These are phyloP conservation scores for Aspergillus heteromorphus DNA, from an alignment of 495 filamentous ascomycete genomes.

Conservation along the genomic window DNA sequence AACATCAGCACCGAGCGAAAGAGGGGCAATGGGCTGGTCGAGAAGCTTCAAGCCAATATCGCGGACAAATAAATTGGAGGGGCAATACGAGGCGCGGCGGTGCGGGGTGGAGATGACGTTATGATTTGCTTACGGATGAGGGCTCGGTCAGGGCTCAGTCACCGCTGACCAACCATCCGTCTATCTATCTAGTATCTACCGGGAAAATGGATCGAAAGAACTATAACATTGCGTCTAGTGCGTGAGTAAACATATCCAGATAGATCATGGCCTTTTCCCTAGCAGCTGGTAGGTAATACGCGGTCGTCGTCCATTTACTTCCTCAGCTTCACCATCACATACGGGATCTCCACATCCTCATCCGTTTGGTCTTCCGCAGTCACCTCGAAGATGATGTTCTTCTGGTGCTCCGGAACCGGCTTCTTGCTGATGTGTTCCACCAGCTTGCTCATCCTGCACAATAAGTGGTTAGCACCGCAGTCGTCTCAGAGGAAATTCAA, in stretches of 20 bases:
- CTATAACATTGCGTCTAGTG: background rate
- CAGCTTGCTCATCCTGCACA: conserved; percentile 70
- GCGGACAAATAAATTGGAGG: background rate
- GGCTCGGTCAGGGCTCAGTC: background rate
- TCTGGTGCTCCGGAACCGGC: conserved; percentile 82
- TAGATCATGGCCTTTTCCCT: background rate
- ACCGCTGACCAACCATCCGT: background rate
- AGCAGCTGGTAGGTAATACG: background rate
- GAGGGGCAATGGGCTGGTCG: background rate
- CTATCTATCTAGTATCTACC: too few species aligned
- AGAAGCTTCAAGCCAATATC: too few species aligned
- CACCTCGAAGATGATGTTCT: conserved; percentile 94
- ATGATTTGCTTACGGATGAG: conserved; percentile 9
- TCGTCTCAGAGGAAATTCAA: background rate
- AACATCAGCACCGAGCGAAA: conserved; percentile 25
- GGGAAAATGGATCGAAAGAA: background rate
- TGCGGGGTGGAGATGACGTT: conserved; percentile 19
- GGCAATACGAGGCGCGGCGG: background rate
- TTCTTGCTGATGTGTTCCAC: conserved; percentile 89
- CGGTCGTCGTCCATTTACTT: conserved; percentile 21
- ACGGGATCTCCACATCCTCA: conserved; percentile 96
- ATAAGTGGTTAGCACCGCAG: conserved; percentile 7
- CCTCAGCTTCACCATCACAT: conserved; percentile 79
- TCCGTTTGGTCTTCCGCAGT: conserved; percentile 84
- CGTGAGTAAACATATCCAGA: background rate